Base-by-base conservation (phyloP, 2,329 filamentous ascomycete genomes). In the Aureobasidium melanogenum region DNA sequence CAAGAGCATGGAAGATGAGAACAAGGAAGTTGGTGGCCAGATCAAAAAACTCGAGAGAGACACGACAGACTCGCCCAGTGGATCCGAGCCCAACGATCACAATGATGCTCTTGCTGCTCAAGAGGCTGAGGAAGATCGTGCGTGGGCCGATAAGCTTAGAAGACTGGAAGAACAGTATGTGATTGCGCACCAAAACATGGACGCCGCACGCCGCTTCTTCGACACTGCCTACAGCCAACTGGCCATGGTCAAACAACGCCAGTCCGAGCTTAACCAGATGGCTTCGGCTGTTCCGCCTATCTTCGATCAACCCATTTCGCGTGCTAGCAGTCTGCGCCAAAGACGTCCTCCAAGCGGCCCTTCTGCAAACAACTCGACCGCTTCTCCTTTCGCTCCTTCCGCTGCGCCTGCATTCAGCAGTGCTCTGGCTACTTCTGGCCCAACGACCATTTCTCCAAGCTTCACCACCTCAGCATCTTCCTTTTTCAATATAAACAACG, bases 21-120 rank as follows among this genome's bases (percentile, higher is more conserved):
- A 94, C 30, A 87, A 85, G 66, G 82, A 88, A 63, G 88, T 87
- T 67, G 82, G 84, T n/a, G 77, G 79, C 26, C 83, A 87, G 65
- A 83, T 93, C 65, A 89, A 90, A 70, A 82, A 86, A 56, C 79
- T 91, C 28, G 89, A 94, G 70, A 87, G 65, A 77, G 66, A 71
- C 54, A 87, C 87, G 71, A 82, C 81, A 61, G 79, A 84, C 14
- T 81, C 83, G 2, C 69, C 72, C 2, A 63, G 65, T 22, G 64
- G 63, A 14, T 62, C 64, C 3, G 68, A 69, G 34, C 63, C 65
- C 8, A 70, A 63, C 63, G 44, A 73, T 64, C 51, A 65, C 34
- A 50, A 62, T 26, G 50, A 63, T 17, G 48, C 51, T n/a, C 51
- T 60, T 19, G 26, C 19, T 12, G 62, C 43, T 5, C 67, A 71